Base-by-base conservation (phyloP, 2,329 filamentous ascomycete species). In the Venturia pyrina region DNA sequence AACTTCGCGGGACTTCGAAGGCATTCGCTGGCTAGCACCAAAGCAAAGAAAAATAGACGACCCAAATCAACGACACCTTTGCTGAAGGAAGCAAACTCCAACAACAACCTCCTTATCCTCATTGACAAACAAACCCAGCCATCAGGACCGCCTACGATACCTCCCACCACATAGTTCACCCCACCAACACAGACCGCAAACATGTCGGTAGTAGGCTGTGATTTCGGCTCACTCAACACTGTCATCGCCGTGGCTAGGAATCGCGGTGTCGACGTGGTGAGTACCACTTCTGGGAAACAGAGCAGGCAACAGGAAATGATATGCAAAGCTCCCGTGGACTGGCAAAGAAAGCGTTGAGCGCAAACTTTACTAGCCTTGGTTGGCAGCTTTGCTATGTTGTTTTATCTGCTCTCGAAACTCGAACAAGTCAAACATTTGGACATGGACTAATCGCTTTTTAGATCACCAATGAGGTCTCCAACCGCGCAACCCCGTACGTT, bases 391-490 rank as follows among this genome's bases (percentile, higher is more conserved):
- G 48, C 21, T 21, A 62, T 48, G 40, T 62, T 34, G 21, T 44
- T 43, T 15, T 62, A 17, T 40, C 60, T 32, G 5, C 46, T 15
- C 37, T 53, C 21, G 24, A 19, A n/a, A 5, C 28, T 34, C 5
- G 28, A 34, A 17, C 6, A 40, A 62, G 19, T 41, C 10, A 61
- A 40, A 24, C n/a, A 32, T 62, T 62, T 15, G 60, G 11, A 41
- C 1, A 21, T 67, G 69, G 71, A 68, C 75, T 78, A 71, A 79
- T 72, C 53, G 13, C 15, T 24, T 32, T 1, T n/a, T 44, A 96
- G 92, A 96, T 99, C 77, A 89, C 91, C 82, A 99, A 99, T 84
- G 95, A 99, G 81, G 95, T 98, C 73, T 99, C 95, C 71, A 98
- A 99, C 85, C 89, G 95, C 80, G 88, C 91, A 68, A 99, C 95